phyloP scores from a whole-genome alignment of 176 grass and related monocot species.

The Metroxylon sagu region DNA sequence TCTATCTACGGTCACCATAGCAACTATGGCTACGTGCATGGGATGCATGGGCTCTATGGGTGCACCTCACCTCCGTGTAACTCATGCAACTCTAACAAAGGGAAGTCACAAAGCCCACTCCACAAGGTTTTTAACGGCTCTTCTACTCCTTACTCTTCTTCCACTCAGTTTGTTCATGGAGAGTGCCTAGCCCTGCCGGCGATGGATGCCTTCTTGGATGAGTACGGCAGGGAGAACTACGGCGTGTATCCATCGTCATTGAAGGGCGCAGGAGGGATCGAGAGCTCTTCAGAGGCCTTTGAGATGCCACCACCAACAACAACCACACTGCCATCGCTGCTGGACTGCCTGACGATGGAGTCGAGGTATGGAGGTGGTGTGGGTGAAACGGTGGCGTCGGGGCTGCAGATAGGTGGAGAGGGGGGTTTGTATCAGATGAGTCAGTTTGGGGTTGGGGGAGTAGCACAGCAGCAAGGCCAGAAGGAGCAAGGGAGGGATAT shows the following conservation, averaged over 20 bases:
- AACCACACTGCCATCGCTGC: constrained; percentile 35
- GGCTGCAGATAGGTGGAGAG: constrained; percentile 14
- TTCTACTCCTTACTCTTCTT: constrained; percentile 23
- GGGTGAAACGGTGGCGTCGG: neutral
- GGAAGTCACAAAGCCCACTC: constrained; percentile 44
- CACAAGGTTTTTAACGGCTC: constrained; percentile 40
- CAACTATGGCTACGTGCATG: constrained; percentile 26
- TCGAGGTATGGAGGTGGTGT: constrained; percentile 2
- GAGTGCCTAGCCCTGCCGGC: constrained; percentile 34
- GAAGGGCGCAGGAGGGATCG: neutral
- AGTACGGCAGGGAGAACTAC: constrained; percentile 26
- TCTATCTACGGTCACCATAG: neutral
- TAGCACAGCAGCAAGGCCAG: constrained; percentile 16
- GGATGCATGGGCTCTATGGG: neutral
- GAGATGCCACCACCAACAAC: neutral
- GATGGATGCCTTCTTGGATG: constrained; percentile 41
- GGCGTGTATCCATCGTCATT: constrained; percentile 19
- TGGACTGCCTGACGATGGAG: constrained; percentile 54
- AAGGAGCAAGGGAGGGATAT: no score
- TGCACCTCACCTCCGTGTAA: constrained; percentile 12
- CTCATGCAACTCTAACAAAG: constrained; percentile 17
- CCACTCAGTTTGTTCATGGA: constrained; percentile 11
- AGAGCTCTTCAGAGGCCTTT: neutral
- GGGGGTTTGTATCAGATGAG: constrained; percentile 18
- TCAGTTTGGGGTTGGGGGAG: constrained; percentile 23